Conservation (phyloP, 1,284 basidiomycete species). For the Chiua sp. region DNA sequence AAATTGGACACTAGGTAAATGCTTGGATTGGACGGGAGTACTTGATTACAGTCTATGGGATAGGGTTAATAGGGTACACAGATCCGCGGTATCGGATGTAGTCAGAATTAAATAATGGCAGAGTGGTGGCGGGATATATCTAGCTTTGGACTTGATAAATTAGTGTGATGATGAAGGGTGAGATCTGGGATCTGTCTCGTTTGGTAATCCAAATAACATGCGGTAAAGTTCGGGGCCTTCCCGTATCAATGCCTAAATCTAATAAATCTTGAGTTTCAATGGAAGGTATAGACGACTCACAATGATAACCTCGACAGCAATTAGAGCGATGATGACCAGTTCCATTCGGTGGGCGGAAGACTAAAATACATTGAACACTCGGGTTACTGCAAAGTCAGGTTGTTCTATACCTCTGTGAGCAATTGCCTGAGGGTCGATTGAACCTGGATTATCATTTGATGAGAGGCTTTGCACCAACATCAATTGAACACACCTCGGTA, state of each 20-base stretch:
- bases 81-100: slow-evolving; percentile 5
- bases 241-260: slow-evolving; percentile 39
- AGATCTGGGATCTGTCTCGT: slow-evolving; percentile 14
- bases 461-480: background rate
- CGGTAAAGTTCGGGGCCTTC: slow-evolving; percentile 37
- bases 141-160: slow-evolving; percentile 1
- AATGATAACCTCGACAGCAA: slow-evolving; percentile 89
- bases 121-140: slow-evolving; percentile 10
- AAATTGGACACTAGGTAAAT: background rate
- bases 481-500: slow-evolving; percentile 62
- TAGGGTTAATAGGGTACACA: slow-evolving; percentile 1
- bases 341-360: slow-evolving; percentile 90
- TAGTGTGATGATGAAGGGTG: background rate
- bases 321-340: slow-evolving; percentile 87
- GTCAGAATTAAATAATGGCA: slow-evolving; percentile 6
- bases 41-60: background rate
- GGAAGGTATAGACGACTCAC: slow-evolving; percentile 55
- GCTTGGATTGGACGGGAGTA: background rate
- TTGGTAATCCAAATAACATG: slow-evolving; percentile 30
- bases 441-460: slow-evolving; percentile 45
- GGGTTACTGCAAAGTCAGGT: background rate
- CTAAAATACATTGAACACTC: slow-evolving; percentile 42
- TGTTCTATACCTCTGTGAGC: slow-evolving; percentile 67
- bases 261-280: slow-evolving; percentile 41
- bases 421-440: slow-evolving; percentile 79